Evolutionary conservation across 164 flowering plant genomes (phyloP).

Genomic region (Aristolochia fimbriata): DNA sequence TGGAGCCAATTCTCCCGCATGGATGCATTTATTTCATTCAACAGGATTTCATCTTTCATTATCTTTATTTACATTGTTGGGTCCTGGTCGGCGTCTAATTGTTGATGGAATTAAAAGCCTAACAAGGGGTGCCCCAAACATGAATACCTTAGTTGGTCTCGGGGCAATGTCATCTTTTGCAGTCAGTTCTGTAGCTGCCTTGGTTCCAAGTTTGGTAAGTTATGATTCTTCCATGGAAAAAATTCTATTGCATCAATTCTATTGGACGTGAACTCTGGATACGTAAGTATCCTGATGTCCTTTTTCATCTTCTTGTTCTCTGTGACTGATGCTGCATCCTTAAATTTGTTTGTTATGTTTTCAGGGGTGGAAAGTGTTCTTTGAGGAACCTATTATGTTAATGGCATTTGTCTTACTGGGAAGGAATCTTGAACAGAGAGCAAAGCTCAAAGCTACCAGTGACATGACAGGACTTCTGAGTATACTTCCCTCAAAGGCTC

Average conservation of each 20-base stretch:
- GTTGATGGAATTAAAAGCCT: conserved; percentile 84
- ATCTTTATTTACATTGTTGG: conserved; percentile 84
- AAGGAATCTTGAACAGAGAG: conserved; percentile 96
- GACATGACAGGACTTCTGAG: conserved; percentile 92
- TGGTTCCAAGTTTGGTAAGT: conserved; percentile 79
- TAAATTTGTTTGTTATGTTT: conserved; percentile 12
- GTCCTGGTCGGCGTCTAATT: conserved; percentile 90
- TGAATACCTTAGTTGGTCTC: conserved; percentile 99
- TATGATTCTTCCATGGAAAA: not conserved
- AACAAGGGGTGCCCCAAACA: conserved; percentile 78
- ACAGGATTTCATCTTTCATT: conserved; percentile 82
- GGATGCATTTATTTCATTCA: conserved; percentile 86
- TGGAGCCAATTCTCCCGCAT: conserved; percentile 62
- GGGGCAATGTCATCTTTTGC: conserved; percentile 94
- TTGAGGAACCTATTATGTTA: conserved; percentile 97
- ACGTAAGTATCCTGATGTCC: not conserved
- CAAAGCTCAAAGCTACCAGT: conserved; percentile 89
- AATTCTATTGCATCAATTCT: not conserved
- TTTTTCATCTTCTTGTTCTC: not conserved
- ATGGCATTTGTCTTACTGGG: conserved; percentile 95
- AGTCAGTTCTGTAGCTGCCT: conserved; percentile 82
- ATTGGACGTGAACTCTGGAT: not conserved
- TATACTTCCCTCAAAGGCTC: conserved; percentile 90
- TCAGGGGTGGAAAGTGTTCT: conserved; percentile 98
- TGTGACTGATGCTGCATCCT: not conserved